These are phyloP conservation scores for Neophaeococcomyces aloes DNA, from an alignment of 2,329 filamentous ascomycete species.

Conservation along the genomic window DNA sequence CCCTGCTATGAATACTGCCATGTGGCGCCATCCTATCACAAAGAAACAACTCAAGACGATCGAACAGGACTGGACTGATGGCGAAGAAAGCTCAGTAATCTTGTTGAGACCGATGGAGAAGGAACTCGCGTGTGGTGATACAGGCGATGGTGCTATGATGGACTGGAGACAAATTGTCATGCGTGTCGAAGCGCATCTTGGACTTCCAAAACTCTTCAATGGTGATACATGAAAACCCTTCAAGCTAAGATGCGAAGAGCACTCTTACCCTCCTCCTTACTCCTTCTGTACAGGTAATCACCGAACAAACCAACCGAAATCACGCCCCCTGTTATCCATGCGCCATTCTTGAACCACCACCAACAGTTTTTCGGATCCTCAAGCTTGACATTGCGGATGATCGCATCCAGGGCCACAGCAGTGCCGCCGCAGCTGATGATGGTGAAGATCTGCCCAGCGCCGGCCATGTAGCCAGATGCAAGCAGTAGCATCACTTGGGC, in stretches of 20 bases:
- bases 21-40: conserved; percentile 83
- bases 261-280: conserved; percentile 12
- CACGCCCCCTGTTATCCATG: conserved; percentile 50
- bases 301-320: conserved; percentile 46
- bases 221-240: conserved; percentile 9
- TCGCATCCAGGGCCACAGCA: conserved; percentile 42
- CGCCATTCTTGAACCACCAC: conserved; percentile 56
- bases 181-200: conserved; percentile 10
- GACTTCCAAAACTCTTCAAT: conserved; percentile 7
- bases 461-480: conserved; percentile 36
- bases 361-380: conserved; percentile 49
- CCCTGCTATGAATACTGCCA: conserved; percentile 78
- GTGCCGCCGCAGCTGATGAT: conserved; percentile 49
- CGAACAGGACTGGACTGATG: conserved; percentile 60
- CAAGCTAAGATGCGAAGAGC: conserved; percentile 5
- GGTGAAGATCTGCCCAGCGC: conserved; percentile 50
- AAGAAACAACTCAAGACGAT: conserved; percentile 58
- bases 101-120: conserved; percentile 66
- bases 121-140: conserved; percentile 71
- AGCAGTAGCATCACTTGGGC: conserved; percentile 35
- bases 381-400: conserved; percentile 50
- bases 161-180: conserved; percentile 65
- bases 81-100: conserved; percentile 51
- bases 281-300: conserved; percentile 38
- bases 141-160: conserved; percentile 71